Evolutionary conservation across 202 grass and related monocot species (phyloP).

Genomic region (Elaeis oleifera): DNA sequence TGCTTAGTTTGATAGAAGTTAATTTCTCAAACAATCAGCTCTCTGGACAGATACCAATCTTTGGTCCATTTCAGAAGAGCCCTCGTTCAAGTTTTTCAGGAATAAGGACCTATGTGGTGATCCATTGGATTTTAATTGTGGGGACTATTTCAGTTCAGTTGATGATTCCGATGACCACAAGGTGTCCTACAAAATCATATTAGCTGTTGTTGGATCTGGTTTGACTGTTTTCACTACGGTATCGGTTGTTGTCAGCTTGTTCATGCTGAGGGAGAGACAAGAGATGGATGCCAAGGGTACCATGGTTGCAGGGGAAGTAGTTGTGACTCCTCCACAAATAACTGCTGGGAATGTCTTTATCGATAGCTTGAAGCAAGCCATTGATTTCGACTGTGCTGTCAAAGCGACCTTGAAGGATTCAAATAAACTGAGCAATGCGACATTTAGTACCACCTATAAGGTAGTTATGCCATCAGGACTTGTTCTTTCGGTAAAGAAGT

Average conservation of each 20-base stretch:
- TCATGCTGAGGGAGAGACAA: constrained; percentile 90
- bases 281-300: constrained; percentile 68
- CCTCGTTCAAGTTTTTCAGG: constrained; percentile 64
- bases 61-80: constrained; percentile 94
- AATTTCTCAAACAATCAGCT: constrained; percentile 86
- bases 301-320: constrained; percentile 33
- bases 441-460: constrained; percentile 75
- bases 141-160: constrained; percentile 38
- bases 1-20: constrained; percentile 94
- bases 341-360: constrained; percentile 55
- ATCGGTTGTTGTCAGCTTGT: constrained; percentile 63
- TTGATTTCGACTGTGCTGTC: constrained; percentile 72
- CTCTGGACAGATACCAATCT: constrained; percentile 49
- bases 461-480: constrained; percentile 82
- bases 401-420: constrained; percentile 62
- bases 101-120: constrained; percentile 62
- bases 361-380: constrained; percentile 75
- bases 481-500: constrained; percentile 67
- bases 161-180: constrained; percentile 54
- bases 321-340: constrained; percentile 39
- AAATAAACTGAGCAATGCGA: constrained; percentile 45
- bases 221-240: constrained; percentile 63
- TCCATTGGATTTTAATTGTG: constrained; percentile 56
- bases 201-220: constrained; percentile 64
- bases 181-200: constrained; percentile 75